A percentile compares a stretch with the other conserved stretches of the same genome.
phyloP scores from a whole-genome alignment of 2,329 filamentous ascomycete species.

The Trichoderma harzianum region DNA sequence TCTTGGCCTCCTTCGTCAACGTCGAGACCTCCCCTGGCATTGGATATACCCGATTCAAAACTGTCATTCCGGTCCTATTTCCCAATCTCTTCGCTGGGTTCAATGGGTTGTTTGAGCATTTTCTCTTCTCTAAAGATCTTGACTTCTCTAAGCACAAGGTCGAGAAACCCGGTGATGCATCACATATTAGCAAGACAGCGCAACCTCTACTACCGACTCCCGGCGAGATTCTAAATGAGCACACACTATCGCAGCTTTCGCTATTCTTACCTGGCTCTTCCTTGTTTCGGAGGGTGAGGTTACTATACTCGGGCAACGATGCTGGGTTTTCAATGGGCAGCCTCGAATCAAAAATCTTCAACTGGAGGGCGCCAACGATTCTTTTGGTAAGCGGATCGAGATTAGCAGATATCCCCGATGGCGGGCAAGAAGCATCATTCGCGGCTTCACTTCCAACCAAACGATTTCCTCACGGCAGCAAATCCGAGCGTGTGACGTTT shows the following conservation, averaged over 20 bases:
- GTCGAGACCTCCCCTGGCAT: constrained; percentile 63
- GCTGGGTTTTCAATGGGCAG: constrained; percentile 75
- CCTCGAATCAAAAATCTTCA: constrained; percentile 71
- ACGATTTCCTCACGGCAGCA: constrained; percentile 52
- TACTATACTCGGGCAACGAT: constrained; percentile 66
- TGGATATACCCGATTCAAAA: constrained; percentile 58
- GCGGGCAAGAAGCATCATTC: constrained; percentile 55
- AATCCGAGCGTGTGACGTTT: constrained; percentile 56
- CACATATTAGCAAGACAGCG: constrained; percentile 26
- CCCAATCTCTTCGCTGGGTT: constrained; percentile 67
- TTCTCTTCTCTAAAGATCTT: constrained; percentile 70
- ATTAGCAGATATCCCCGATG: constrained; percentile 46
- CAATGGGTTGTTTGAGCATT: constrained; percentile 68
- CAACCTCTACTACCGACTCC: constrained; percentile 50
- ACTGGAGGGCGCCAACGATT: constrained; percentile 73
- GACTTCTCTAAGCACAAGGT: constrained; percentile 57
- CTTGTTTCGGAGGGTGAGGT: constrained; percentile 63
- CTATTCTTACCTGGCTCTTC: constrained; percentile 65
- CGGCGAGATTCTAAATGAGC: constrained; percentile 63
- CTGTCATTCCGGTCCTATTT: constrained; percentile 56
- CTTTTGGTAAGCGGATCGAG: constrained; percentile 66
- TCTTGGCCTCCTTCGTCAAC: constrained; percentile 63
- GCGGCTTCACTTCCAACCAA: constrained; percentile 61
- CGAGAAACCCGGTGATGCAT: constrained; percentile 18
- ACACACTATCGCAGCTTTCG: constrained; percentile 65